Conservation (phyloP, 257 asterid genomes). For the Paulownia fortunei region DNA sequence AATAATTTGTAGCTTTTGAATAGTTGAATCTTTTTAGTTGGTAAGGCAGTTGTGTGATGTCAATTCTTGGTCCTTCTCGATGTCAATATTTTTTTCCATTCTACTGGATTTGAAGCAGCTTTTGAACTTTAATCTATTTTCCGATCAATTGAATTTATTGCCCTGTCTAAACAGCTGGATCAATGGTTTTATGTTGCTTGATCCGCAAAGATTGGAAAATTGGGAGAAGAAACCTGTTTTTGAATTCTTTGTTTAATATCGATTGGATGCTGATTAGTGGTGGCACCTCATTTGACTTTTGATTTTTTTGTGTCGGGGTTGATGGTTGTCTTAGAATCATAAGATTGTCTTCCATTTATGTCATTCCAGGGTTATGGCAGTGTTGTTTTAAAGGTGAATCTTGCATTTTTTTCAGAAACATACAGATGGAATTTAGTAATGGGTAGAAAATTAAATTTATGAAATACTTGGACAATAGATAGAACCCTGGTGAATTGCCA, state of each 20-base stretch:
- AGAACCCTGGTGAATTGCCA: not conserved
- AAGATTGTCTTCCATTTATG: not conserved
- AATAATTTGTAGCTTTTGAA: not conserved
- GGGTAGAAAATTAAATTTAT: not conserved
- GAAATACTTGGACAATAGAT: not conserved
- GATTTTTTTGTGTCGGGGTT: not conserved
- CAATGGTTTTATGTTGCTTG: slow-evolving; percentile 18
- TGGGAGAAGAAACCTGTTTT: not conserved
- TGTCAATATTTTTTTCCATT: slow-evolving; percentile 1
- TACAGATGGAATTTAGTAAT: slow-evolving; percentile 1
- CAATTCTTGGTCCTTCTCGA: not conserved
- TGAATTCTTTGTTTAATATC: not conserved
- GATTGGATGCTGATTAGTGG: slow-evolving; percentile 18
- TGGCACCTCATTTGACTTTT: not conserved
- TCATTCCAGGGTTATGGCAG: not conserved
- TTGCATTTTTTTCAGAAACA: slow-evolving; percentile 12
- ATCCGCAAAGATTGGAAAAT: slow-evolving; percentile 7
- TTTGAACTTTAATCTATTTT: not conserved
- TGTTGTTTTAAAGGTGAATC: not conserved
- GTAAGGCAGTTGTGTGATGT: not conserved
- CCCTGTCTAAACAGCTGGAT: slow-evolving; percentile 25
- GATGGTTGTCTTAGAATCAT: slow-evolving; percentile 21
- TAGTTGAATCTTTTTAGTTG: slow-evolving; percentile 5
- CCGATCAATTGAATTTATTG: not conserved
- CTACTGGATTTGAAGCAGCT: not conserved